phyloP scores from a whole-genome alignment of 768 basidiomycete species.

The Boletus barrowsii region DNA sequence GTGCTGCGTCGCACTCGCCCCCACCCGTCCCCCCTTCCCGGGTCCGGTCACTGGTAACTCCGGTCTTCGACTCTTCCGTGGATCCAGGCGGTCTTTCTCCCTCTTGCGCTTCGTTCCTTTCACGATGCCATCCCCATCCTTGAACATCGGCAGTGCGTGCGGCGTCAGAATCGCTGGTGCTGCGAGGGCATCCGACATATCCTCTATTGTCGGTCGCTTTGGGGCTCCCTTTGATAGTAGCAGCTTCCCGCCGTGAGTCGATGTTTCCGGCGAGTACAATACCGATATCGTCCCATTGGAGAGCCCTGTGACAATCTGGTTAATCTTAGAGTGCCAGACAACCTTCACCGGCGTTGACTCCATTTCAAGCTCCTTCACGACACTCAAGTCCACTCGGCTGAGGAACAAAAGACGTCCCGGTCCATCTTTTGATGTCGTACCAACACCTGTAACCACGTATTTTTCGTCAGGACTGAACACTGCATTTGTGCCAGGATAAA shows the following conservation, averaged over 20 bases:
- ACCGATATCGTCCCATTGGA: constrained; percentile 87
- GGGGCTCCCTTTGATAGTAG: constrained; percentile 84
- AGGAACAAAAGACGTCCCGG: constrained; percentile 74
- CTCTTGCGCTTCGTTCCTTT: constrained; percentile 82
- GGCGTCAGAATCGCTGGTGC: constrained; percentile 91
- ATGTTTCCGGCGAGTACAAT: constrained; percentile 88
- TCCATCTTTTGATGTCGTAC: constrained; percentile 61
- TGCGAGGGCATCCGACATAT: constrained; percentile 82
- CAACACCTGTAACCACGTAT: constrained; percentile 80
- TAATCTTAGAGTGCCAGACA: constrained; percentile 95
- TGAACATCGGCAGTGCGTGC: constrained; percentile 89
- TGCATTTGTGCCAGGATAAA: constrained; percentile 92
- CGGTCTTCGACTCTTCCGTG: constrained; percentile 88
- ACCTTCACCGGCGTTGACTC: constrained; percentile 86
- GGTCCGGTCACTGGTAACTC: constrained; percentile 92
- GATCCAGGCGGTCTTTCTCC: constrained; percentile 86
- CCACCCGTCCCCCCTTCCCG: constrained; percentile 90
- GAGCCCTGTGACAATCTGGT: constrained; percentile 87
- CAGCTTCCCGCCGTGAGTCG: constrained; percentile 89
- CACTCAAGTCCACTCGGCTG: constrained; percentile 64
- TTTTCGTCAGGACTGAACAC: constrained; percentile 95
- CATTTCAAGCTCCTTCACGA: constrained; percentile 63
- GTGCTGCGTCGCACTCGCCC: constrained; percentile 95
- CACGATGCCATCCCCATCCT: constrained; percentile 67
- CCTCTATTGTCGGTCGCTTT: constrained; percentile 77